phyloP scores from a whole-genome alignment of 352 stramenopile genomes.

The Phytophthora megakarya region DNA sequence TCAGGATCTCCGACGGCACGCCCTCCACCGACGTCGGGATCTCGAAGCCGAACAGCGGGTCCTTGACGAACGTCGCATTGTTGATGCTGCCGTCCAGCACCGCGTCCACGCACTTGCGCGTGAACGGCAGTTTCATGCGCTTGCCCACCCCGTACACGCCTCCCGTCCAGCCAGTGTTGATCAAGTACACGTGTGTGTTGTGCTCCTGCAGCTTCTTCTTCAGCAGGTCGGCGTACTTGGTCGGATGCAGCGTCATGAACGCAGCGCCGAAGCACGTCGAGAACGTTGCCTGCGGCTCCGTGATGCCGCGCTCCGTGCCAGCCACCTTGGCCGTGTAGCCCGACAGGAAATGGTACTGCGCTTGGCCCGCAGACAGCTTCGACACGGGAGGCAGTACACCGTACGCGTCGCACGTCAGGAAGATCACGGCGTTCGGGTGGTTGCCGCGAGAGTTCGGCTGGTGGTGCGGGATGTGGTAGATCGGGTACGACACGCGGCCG shows the following conservation, averaged over 20 bases:
- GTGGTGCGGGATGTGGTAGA: constrained; percentile 98
- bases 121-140: constrained; percentile 95
- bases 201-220: constrained; percentile 96
- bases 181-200: constrained; percentile 93
- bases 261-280: constrained; percentile 97
- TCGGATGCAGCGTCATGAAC: constrained; percentile 97
- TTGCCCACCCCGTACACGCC: constrained; percentile 94
- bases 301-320: constrained; percentile 97
- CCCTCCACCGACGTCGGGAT: constrained; percentile 66
- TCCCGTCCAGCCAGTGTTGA: constrained; percentile 98
- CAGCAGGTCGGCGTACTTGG: constrained; percentile 96
- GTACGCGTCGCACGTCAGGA: constrained; percentile 98
- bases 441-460: constrained; percentile 85
- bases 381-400: constrained; percentile 97
- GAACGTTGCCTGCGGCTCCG: constrained; percentile 96
- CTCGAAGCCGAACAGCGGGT: constrained; percentile 76
- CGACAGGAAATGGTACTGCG: constrained; percentile 98
- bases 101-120: constrained; percentile 77
- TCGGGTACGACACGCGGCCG: constrained; percentile 97
- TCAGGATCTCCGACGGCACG: constrained; percentile 77
- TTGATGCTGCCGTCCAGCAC: constrained; percentile 77
- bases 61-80: constrained; percentile 63
- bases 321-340: constrained; percentile 99
- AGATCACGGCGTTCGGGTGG: constrained; percentile 97
- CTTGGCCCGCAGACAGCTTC: constrained; percentile 93